Percentiles rank a stretch among this genome's conserved stretches.
phyloP scores from a whole-genome alignment of 306 rosid species.

The Cucurbita pepo region DNA sequence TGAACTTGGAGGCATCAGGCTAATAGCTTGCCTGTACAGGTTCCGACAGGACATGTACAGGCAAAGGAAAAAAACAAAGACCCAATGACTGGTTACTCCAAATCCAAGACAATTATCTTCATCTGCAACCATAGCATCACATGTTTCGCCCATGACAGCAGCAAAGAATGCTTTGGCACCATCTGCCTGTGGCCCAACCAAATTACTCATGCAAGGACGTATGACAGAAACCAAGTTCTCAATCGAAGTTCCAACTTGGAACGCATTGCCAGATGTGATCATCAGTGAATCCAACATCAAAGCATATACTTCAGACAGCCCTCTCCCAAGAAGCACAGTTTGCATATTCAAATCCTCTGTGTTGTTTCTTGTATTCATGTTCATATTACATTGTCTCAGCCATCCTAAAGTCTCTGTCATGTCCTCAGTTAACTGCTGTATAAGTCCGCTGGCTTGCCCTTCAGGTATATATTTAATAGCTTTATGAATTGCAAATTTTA shows the following conservation, averaged over 20 bases:
- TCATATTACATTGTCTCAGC: slow-evolving; percentile 32
- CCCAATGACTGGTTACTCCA: slow-evolving; percentile 51
- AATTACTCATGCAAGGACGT: slow-evolving; percentile 48
- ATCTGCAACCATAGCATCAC: slow-evolving; percentile 20
- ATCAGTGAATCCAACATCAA: slow-evolving; percentile 50
- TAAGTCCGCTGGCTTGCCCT: slow-evolving; percentile 64
- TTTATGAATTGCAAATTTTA: slow-evolving; percentile 35
- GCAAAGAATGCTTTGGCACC: slow-evolving; percentile 35
- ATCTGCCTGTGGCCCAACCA: slow-evolving; percentile 47
- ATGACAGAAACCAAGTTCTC: slow-evolving; percentile 37
- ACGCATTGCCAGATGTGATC: slow-evolving; percentile 58
- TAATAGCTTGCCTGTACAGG: slow-evolving; percentile 52
- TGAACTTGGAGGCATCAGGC: slow-evolving; percentile 47
- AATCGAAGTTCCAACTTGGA: slow-evolving; percentile 40
- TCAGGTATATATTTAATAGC: slow-evolving; percentile 63
- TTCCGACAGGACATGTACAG: slow-evolving; percentile 56
- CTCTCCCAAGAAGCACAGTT: slow-evolving; percentile 60
- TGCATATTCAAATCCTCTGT: slow-evolving; percentile 21
- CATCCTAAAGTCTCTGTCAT: slow-evolving; percentile 56
- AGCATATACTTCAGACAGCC: slow-evolving; percentile 59
- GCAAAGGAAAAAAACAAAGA: slow-evolving; percentile 58
- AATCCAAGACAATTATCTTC: slow-evolving; percentile 24
- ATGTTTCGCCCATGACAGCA: slow-evolving; percentile 27
- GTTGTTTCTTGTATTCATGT: slow-evolving; percentile 11
- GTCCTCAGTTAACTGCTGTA: slow-evolving; percentile 42